These are phyloP conservation scores for Crepidotus variabilis DNA, from an alignment of 768 basidiomycete species.

Conservation along the genomic window DNA sequence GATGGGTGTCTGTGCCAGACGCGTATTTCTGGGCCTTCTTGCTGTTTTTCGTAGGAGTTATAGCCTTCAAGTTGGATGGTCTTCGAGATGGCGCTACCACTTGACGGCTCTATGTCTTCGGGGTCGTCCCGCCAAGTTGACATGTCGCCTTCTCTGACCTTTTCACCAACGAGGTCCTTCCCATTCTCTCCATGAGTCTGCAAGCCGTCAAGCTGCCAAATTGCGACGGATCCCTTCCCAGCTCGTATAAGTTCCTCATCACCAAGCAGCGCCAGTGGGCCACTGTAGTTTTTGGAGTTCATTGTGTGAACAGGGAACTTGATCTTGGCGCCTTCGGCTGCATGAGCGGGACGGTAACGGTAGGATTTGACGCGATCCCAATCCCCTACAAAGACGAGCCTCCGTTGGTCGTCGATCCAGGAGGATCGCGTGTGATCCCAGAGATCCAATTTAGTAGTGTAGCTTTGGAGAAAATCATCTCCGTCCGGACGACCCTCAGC, in stretches of 20 bases:
- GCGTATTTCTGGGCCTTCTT: constrained; percentile 9
- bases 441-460: constrained; percentile 18
- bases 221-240: constrained; percentile 25
- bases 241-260: constrained; percentile 26
- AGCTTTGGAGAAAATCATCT: constrained; percentile 7
- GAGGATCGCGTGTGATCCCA: constrained; percentile 1
- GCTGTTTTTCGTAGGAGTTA: constrained; percentile 5
- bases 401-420: constrained; percentile 26
- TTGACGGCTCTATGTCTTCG: constrained; percentile 26
- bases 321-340: background rate
- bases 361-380: constrained; percentile 33
- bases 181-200: constrained; percentile 25
- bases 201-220: constrained; percentile 34
- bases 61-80: constrained; percentile 8
- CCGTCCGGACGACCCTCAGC: constrained; percentile 4
- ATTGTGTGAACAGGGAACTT: constrained; percentile 29
- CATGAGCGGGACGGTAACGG: constrained; percentile 18
- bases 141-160: constrained; percentile 5
- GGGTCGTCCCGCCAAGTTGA: constrained; percentile 16
- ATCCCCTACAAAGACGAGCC: constrained; percentile 35
- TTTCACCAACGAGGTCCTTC: constrained; percentile 15
- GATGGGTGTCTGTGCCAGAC: constrained; percentile 24
- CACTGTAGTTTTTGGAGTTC: constrained; percentile 14
- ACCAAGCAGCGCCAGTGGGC: constrained; percentile 27
- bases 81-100: constrained; percentile 16